phyloP scores from a whole-genome alignment of 129 eudicot genomes.

The Heracleum sosnowskyi region DNA sequence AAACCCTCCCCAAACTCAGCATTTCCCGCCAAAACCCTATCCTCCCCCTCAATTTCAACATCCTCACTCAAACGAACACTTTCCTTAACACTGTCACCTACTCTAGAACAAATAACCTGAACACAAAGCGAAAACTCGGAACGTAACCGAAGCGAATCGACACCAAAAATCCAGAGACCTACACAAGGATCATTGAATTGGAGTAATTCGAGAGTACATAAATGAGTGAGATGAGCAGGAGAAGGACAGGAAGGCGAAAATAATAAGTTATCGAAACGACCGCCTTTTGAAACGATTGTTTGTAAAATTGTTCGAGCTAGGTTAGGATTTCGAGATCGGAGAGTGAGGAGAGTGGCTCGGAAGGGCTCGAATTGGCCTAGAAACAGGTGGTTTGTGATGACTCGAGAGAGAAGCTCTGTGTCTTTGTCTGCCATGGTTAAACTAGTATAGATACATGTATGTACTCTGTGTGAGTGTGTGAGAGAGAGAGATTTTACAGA shows the following conservation, averaged over 20 bases:
- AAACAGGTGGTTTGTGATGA: slow-evolving; percentile 62
- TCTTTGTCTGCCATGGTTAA: slow-evolving; percentile 47
- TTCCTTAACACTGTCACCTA: slow-evolving; percentile 21
- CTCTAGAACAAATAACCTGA: slow-evolving; percentile 46
- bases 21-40: slow-evolving; percentile 14
- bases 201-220: slow-evolving; percentile 64
- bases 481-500: not conserved
- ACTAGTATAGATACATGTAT: not conserved
- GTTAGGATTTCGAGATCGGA: slow-evolving; percentile 65
- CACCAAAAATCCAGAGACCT: slow-evolving; percentile 51
- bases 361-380: slow-evolving; percentile 85
- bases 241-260: slow-evolving; percentile 53
- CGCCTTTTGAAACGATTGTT: slow-evolving; percentile 60
- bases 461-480: not conserved
- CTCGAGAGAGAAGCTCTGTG: slow-evolving; percentile 52
- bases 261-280: slow-evolving; percentile 44
- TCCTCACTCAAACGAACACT: slow-evolving; percentile 19
- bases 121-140: slow-evolving; percentile 67
- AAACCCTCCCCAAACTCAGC: not conserved
- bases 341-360: slow-evolving; percentile 71
- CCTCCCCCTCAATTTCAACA: slow-evolving; percentile 11
- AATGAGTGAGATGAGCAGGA: slow-evolving; percentile 60
- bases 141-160: slow-evolving; percentile 39
- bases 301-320: slow-evolving; percentile 71
- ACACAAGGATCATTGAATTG: slow-evolving; percentile 52